phyloP scores from a whole-genome alignment of 1,139 yeast genomes.

The Pichia norvegensis region DNA sequence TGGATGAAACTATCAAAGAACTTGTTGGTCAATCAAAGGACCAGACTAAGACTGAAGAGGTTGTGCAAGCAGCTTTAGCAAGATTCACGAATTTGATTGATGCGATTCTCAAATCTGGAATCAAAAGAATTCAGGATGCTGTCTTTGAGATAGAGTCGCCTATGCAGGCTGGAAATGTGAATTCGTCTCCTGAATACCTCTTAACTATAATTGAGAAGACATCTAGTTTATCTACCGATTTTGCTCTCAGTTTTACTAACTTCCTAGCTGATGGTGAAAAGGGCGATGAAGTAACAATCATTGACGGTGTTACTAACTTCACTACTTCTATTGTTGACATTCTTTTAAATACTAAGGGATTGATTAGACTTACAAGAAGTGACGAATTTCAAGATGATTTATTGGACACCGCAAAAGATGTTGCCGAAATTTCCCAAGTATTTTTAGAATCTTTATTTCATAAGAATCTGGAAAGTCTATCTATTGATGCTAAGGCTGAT shows the following conservation, averaged over 20 bases:
- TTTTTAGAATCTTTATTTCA: constrained; percentile 59
- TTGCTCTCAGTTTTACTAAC: constrained; percentile 71
- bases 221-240: constrained; percentile 68
- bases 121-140: constrained; percentile 66
- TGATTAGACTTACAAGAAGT: constrained; percentile 43
- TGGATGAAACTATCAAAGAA: constrained; percentile 64
- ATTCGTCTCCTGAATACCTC: constrained; percentile 66
- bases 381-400: constrained; percentile 47
- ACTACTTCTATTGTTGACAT: constrained; percentile 61
- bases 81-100: constrained; percentile 59
- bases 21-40: constrained; percentile 50
- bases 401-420: constrained; percentile 42
- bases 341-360: constrained; percentile 63
- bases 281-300: constrained; percentile 62
- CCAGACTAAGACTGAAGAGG: constrained; percentile 50
- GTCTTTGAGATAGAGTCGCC: constrained; percentile 69
- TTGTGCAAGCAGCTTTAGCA: constrained; percentile 41
- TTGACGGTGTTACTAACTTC: constrained; percentile 60
- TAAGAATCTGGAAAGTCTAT: constrained; percentile 39
- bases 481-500: constrained; percentile 61
- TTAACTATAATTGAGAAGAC: constrained; percentile 66
- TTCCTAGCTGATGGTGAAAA: constrained; percentile 71
- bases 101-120: constrained; percentile 61
- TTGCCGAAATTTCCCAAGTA: constrained; percentile 54
- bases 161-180: constrained; percentile 76